These are phyloP conservation scores for Cucumis melo DNA, from an alignment of 306 rosid genomes.

Conservation along the genomic window DNA sequence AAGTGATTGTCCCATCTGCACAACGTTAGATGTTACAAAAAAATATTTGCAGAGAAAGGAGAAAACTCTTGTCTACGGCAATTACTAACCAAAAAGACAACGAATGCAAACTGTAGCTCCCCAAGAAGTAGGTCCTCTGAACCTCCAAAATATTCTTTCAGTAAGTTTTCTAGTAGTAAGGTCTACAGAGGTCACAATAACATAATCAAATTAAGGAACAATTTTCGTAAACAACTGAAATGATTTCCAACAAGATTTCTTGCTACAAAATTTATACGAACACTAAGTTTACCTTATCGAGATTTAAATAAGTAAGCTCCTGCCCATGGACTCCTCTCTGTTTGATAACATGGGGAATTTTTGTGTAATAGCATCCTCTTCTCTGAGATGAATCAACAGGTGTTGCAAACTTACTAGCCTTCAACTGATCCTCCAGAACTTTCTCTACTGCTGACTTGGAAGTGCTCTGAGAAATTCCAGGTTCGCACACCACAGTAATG, in stretches of 20 bases:
- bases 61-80: background rate
- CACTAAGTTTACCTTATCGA: slow-evolving; percentile 56
- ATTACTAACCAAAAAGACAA: slow-evolving; percentile 57
- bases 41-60: slow-evolving; percentile 5
- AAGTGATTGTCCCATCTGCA: slow-evolving; percentile 93
- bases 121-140: slow-evolving; percentile 76
- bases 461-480: slow-evolving; percentile 24
- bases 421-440: slow-evolving; percentile 52
- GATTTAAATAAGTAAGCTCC: slow-evolving; percentile 76
- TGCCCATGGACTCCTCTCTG: slow-evolving; percentile 56
- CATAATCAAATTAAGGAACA: slow-evolving; percentile 9
- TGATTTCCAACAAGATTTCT: background rate
- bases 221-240: background rate
- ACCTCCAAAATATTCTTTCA: slow-evolving; percentile 61
- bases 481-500: slow-evolving; percentile 51
- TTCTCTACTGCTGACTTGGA: slow-evolving; percentile 44
- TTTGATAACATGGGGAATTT: slow-evolving; percentile 67
- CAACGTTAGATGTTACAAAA: slow-evolving; percentile 12
- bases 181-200: slow-evolving; percentile 37
- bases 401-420: slow-evolving; percentile 33
- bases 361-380: slow-evolving; percentile 76
- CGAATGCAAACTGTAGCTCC: slow-evolving; percentile 78
- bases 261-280: background rate
- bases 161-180: slow-evolving; percentile 54
- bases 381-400: slow-evolving; percentile 28